phyloP scores from a whole-genome alignment of 2,329 filamentous ascomycete species.

The Myriosclerotinia duriaeana region DNA sequence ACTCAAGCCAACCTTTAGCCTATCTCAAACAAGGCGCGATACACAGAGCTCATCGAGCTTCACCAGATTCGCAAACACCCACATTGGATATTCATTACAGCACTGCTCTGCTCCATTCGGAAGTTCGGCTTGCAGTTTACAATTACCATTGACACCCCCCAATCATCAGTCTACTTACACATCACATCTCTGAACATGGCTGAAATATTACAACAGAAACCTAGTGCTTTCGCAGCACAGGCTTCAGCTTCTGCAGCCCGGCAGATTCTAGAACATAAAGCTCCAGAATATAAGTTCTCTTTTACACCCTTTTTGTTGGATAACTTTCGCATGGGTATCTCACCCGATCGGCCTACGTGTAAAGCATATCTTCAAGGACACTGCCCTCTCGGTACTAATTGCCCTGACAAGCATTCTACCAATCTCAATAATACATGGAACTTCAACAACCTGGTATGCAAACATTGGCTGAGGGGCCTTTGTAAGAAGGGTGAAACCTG shows the following conservation, averaged over 20 bases:
- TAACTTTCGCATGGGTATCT: slow-evolving; percentile 81
- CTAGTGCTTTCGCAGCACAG: slow-evolving; percentile 22
- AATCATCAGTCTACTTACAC: not conserved
- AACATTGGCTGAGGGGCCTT: slow-evolving; percentile 94
- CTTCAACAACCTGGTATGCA: slow-evolving; percentile 87
- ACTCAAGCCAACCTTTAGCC: not conserved
- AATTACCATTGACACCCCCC: not conserved
- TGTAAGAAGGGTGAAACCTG: slow-evolving; percentile 97
- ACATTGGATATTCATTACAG: not conserved
- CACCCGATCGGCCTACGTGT: slow-evolving; percentile 76
- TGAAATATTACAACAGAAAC: slow-evolving; percentile 18
- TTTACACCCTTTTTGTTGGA: slow-evolving; percentile 83
- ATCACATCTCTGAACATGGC: slow-evolving; percentile 10
- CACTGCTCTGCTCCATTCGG: slow-evolving; percentile 3
- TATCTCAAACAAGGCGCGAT: not conserved
- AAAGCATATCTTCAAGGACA: slow-evolving; percentile 82
- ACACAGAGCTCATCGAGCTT: slow-evolving; percentile 6
- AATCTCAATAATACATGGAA: slow-evolving; percentile 46
- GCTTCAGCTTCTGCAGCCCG: slow-evolving; percentile 26
- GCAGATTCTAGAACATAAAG: slow-evolving; percentile 57
- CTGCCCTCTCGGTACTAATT: slow-evolving; percentile 81
- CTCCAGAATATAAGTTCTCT: slow-evolving; percentile 67
- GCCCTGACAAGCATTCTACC: slow-evolving; percentile 74
- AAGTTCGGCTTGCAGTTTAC: slow-evolving; percentile 3
- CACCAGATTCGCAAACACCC: not conserved